Conservation (phyloP, 129 eudicot species). For the Pulicaria dysenterica region DNA sequence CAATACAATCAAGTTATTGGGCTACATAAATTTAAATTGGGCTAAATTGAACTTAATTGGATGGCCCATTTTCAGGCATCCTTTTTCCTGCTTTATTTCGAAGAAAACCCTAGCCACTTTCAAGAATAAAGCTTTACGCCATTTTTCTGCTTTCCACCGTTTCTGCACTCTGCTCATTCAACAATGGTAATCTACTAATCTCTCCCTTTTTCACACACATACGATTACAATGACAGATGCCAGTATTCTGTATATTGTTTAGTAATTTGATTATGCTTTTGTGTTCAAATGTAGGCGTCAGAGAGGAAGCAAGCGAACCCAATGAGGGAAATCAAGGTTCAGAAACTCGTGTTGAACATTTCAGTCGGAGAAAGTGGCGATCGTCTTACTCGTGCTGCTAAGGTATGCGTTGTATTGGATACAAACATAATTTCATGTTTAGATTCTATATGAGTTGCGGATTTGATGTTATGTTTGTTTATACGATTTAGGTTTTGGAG, state of each 20-base stretch:
- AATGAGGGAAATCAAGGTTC: constrained; percentile 83
- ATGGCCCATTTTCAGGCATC: constrained; percentile 16
- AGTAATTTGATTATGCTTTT: constrained; percentile 3
- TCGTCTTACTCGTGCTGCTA: constrained; percentile 71
- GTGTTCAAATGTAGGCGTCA: constrained; percentile 48
- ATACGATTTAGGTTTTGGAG: constrained; percentile 53
- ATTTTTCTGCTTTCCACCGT: constrained; percentile 21
- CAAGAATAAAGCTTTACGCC: neutral
- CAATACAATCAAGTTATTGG: too few species aligned
- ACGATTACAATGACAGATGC: neutral
- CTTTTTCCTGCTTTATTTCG: too few species aligned
- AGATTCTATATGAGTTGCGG: neutral
- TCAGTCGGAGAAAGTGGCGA: constrained; percentile 91
- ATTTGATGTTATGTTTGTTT: constrained; percentile 4
- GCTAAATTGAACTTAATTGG: neutral
- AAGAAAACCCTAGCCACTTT: constrained; percentile 33
- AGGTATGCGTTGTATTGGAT: constrained; percentile 33
- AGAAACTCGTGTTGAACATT: constrained; percentile 79
- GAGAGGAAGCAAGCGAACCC: constrained; percentile 69
- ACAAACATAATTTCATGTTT: neutral
- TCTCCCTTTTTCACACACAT: neutral
- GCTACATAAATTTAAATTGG: too few species aligned
- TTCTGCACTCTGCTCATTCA: constrained; percentile 21
- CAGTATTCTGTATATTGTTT: neutral
- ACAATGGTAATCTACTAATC: constrained; percentile 24